These are phyloP conservation scores for Garcia nutans DNA, from an alignment of 345 rosid species.

Conservation along the genomic window DNA sequence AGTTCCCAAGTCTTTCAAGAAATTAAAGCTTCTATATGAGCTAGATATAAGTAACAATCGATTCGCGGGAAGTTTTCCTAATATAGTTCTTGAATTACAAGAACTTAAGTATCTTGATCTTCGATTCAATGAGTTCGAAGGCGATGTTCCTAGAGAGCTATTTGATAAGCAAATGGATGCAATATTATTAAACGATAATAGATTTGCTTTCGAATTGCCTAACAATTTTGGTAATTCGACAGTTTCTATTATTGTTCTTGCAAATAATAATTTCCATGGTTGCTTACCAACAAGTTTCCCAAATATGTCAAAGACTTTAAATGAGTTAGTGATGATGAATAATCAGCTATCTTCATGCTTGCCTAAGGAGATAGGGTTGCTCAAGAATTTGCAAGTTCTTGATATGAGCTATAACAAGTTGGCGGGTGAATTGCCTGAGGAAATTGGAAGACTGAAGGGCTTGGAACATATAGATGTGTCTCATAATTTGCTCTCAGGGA, in stretches of 20 bases:
- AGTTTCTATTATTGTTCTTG: slow-evolving; percentile 65
- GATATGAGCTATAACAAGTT: slow-evolving; percentile 62
- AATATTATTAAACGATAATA: slow-evolving; percentile 66
- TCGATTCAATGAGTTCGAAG: slow-evolving; percentile 88
- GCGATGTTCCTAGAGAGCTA: slow-evolving; percentile 51
- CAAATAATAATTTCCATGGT: slow-evolving; percentile 62
- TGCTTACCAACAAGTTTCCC: slow-evolving; percentile 64
- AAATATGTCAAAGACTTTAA: slow-evolving; percentile 65
- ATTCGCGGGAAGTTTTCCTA: slow-evolving; percentile 56
- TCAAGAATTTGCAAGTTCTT: slow-evolving; percentile 58
- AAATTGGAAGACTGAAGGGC: slow-evolving; percentile 48
- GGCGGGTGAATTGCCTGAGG: slow-evolving; percentile 54
- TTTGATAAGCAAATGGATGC: slow-evolving; percentile 79
- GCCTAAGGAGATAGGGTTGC: slow-evolving; percentile 52
- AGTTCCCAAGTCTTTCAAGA: slow-evolving; percentile 45
- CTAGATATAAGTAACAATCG: slow-evolving; percentile 33
- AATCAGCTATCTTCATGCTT: slow-evolving; percentile 63
- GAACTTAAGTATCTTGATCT: slow-evolving; percentile 69
- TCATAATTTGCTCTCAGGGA: slow-evolving; percentile 61
- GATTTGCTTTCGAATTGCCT: slow-evolving; percentile 59
- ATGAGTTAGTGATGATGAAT: slow-evolving; percentile 59
- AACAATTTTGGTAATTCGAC: slow-evolving; percentile 73
- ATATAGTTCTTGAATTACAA: slow-evolving; percentile 55
- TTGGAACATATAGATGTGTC: slow-evolving; percentile 57
- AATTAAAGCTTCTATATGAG: slow-evolving; percentile 23